Percentiles rank a stretch among this genome's conserved stretches.
Conservation (phyloP, 108 stramenopile genomes). For the Fragilariopsis cylindrus region DNA sequence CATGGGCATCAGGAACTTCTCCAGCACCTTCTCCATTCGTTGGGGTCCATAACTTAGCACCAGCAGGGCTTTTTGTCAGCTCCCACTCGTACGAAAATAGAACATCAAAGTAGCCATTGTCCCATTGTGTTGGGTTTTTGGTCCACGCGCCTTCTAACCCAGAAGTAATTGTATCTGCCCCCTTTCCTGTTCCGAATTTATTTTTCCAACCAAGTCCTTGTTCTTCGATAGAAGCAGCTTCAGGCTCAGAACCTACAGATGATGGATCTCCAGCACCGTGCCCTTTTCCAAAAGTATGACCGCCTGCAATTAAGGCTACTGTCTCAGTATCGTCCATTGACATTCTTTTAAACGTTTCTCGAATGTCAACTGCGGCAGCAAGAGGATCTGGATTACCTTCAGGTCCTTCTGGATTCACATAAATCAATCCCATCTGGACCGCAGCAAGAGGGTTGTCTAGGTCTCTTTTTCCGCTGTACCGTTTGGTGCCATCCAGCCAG, state of each 20-base stretch:
- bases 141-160: slow-evolving; percentile 85
- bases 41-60: slow-evolving; percentile 74
- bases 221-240: slow-evolving; percentile 61
- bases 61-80: slow-evolving; percentile 68
- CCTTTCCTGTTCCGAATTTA: slow-evolving; percentile 54
- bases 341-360: slow-evolving; percentile 75
- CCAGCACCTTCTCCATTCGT: slow-evolving; percentile 35
- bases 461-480: slow-evolving; percentile 26
- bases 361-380: slow-evolving; percentile 69
- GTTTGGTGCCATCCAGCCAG: slow-evolving; percentile 63
- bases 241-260: slow-evolving; percentile 71
- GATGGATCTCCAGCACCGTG: slow-evolving; percentile 69
- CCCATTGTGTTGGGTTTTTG: slow-evolving; percentile 62
- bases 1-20: slow-evolving; percentile 70
- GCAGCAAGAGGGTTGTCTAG: slow-evolving; percentile 75
- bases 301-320: slow-evolving; percentile 80
- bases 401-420: slow-evolving; percentile 87
- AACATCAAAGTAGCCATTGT: slow-evolving; percentile 71
- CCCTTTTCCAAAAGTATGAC: slow-evolving; percentile 81
- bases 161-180: slow-evolving; percentile 66
- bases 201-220: slow-evolving; percentile 79
- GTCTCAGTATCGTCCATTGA: slow-evolving; percentile 81
- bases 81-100: slow-evolving; percentile 73
- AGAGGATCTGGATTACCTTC: slow-evolving; percentile 67
- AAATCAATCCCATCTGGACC: slow-evolving; percentile 79